Evolutionary conservation across 768 basidiomycete genomes (phyloP).

Genomic region (Neoboletus subvelutipes): DNA sequence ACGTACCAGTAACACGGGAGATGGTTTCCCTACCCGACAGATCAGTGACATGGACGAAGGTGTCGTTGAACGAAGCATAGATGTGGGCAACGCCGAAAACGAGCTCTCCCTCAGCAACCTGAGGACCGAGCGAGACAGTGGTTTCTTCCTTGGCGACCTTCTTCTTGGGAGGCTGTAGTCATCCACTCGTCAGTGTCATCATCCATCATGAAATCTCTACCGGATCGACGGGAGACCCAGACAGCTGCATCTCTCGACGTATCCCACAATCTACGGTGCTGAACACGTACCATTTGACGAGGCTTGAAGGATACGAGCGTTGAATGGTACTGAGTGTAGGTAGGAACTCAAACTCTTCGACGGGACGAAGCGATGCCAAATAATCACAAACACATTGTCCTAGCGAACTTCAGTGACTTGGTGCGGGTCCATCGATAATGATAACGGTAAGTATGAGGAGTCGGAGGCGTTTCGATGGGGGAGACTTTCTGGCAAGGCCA

Average conservation of each 20-base stretch:
- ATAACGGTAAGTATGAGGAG: too few relatives aligned
- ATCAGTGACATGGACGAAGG: conserved; percentile 99
- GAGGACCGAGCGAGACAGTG: conserved; percentile 90
- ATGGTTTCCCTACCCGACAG: conserved; percentile 98
- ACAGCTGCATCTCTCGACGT: not conserved
- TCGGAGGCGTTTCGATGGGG: too few relatives aligned
- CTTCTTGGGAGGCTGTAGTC: conserved; percentile 78
- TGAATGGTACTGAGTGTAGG: conserved; percentile 8
- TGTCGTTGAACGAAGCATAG: conserved; percentile 99
- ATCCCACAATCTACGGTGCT: not conserved
- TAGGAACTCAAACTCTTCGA: not conserved
- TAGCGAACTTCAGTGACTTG: not conserved
- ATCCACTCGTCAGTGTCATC: conserved; percentile 49
- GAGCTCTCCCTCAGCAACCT: conserved; percentile 93
- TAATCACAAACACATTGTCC: conserved; percentile 16
- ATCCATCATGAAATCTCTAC: conserved; percentile 44
- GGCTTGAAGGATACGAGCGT: conserved; percentile 28
- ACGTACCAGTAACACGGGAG: conserved; percentile 92
- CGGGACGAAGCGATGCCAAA: conserved; percentile 16
- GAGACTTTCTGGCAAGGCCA: too few relatives aligned
- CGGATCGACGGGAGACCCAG: conserved; percentile 1
- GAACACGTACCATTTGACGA: conserved; percentile 39
- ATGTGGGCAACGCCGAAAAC: conserved; percentile 99
- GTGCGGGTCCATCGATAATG: too few relatives aligned
- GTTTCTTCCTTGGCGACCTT: conserved; percentile 78